Evolutionary conservation across 1,284 basidiomycete genomes (phyloP), one percentile per base, ranked within the genome.

Genomic region (Microbotryum intermedium): DNA sequence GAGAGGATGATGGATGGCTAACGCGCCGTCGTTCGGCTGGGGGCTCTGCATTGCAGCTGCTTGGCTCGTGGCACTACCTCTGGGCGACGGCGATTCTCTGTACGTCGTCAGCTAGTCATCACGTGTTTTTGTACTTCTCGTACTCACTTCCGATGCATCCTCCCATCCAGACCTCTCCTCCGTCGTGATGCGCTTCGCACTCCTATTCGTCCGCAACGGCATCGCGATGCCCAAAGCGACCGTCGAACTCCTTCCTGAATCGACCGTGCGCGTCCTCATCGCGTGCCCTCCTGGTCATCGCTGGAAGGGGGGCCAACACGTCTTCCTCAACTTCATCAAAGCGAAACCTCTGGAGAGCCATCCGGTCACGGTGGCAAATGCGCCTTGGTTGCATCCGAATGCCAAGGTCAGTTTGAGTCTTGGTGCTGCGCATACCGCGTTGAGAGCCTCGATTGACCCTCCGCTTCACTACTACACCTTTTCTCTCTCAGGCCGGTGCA

Each of bases 231-330:
- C 70, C 23, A 61, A 62, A 42, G 76, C 75, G 1, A 70, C 71
- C 10, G 57, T 77, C 66, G 71, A 73, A 44, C 50, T 62, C 13
- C 70, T 76, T 39, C 69, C 71, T n/a, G 73, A 73, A 53, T 62
- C 70, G 51, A 71, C 74, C 47, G 59, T 77, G 55, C 71, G 72
- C 53, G 58, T 79, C 45, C 65, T 65, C 18, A 51, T 68, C 21
- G 29, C 44, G 4, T 45, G 60, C 13, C 64, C 61, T 8, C 53
- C 53, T 16, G 43, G 34, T 21, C 62, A 66, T 29, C 52, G 56
- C 23, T 79, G 78, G 77, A 59, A 62, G 5, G 75, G 77, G 0
- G 78, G 78, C 4, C 77, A 78, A 65, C 77, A 79, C 66, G 74
- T 75, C 67, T 79, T 77, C 62, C 64, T 79, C 58, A 70, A 70